Conservation (phyloP, 805 yeast genomes). For the Nadsonia fulvescens region DNA sequence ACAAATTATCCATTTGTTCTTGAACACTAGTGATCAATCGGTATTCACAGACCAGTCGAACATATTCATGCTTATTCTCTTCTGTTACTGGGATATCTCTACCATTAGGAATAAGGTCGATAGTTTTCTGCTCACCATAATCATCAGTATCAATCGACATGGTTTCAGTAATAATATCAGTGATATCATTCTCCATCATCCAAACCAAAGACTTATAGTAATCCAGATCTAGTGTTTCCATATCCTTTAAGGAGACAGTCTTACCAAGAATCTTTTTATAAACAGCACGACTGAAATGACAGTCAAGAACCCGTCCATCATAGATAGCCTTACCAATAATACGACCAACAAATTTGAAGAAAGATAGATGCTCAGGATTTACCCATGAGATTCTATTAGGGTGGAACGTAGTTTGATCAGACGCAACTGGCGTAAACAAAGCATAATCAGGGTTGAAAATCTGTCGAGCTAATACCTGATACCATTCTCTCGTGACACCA, state of each 20-base stretch:
- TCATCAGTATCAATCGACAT: conserved; percentile 88
- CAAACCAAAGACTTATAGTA: conserved; percentile 83
- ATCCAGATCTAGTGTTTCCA: conserved; percentile 85
- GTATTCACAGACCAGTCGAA: conserved; percentile 69
- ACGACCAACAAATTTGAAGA: conserved; percentile 87
- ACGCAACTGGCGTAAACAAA: conserved; percentile 72
- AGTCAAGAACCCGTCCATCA: conserved; percentile 73
- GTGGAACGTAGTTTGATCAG: conserved; percentile 87
- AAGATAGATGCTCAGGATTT: conserved; percentile 82
- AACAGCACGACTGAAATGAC: conserved; percentile 89
- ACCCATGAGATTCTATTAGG: conserved; percentile 86
- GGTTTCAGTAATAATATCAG: conserved; percentile 87
- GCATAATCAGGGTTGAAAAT: conserved; percentile 96
- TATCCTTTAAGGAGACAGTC: conserved; percentile 71
- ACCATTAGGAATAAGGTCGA: conserved; percentile 75
- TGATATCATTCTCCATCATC: conserved; percentile 94
- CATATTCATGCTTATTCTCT: conserved; percentile 79
- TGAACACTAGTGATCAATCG: conserved; percentile 65
- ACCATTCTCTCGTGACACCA: conserved; percentile 96
- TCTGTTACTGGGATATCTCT: conserved; percentile 74
- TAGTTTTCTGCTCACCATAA: conserved; percentile 71
- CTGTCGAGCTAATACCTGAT: conserved; percentile 79
- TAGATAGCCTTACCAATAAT: conserved; percentile 86
- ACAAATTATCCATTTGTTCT: conserved; percentile 73
- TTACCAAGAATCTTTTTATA: conserved; percentile 72